A percentile compares a stretch with the other conserved stretches of the same genome.
These are phyloP conservation scores for Rusavskia elegans DNA, from an alignment of 495 filamentous ascomycete species.

Conservation along the genomic window DNA sequence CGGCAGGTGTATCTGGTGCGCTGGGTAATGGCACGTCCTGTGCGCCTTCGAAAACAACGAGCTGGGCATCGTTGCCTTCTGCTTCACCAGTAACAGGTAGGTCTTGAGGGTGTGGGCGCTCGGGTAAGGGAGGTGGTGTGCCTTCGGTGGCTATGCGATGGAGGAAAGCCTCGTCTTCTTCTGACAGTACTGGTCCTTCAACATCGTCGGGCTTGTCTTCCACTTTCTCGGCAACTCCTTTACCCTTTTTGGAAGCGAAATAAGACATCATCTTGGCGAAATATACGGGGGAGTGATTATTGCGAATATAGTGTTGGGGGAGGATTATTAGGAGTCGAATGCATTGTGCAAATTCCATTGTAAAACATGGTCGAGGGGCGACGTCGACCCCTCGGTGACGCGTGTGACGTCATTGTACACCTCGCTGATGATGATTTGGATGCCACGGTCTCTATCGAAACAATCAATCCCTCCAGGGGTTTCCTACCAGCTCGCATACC, in stretches of 20 bases:
- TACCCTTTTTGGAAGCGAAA: slow-evolving; percentile 18
- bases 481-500: too few species aligned
- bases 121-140: slow-evolving; percentile 13
- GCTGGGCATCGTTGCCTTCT: slow-evolving; percentile 16
- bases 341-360: too few species aligned
- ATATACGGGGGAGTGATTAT: too few species aligned
- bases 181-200: slow-evolving; percentile 32
- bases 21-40: slow-evolving; percentile 23
- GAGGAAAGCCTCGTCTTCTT: slow-evolving; percentile 41
- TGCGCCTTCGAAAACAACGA: slow-evolving; percentile 16
- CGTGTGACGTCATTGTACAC: background rate
- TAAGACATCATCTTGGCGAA: slow-evolving; percentile 23
- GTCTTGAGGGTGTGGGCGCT: slow-evolving; percentile 11
- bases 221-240: slow-evolving; percentile 12
- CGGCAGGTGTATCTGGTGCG: slow-evolving; percentile 22
- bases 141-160: slow-evolving; percentile 24
- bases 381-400: background rate
- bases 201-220: slow-evolving; percentile 17
- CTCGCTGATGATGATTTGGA: too few species aligned
- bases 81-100: slow-evolving; percentile 10
- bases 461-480: too few species aligned
- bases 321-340: background rate
- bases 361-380: too few species aligned
- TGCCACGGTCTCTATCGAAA: too few species aligned
- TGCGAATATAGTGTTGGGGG: background rate